Conservation (phyloP, 305 asterid species). For the Fraxinus ornus region DNA sequence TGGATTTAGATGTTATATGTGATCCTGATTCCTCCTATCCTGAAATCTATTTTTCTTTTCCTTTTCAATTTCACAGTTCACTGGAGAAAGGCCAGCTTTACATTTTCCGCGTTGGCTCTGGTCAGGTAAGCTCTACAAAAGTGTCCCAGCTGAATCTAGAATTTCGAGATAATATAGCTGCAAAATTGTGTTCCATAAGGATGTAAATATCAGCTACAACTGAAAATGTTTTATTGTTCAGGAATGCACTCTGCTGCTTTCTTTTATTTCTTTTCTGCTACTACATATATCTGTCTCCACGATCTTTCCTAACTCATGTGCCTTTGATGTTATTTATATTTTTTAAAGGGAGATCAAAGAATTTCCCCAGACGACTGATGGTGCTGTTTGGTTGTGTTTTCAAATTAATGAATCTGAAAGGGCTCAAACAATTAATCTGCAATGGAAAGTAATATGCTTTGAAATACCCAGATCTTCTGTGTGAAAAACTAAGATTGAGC, state of each 20-base stretch:
- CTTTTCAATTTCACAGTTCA: conserved; percentile 53
- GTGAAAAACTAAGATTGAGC: background rate
- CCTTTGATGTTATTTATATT: background rate
- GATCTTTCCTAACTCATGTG: background rate
- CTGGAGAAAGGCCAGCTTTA: conserved; percentile 83
- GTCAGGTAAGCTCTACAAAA: conserved; percentile 59
- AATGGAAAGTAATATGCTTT: background rate
- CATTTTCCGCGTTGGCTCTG: conserved; percentile 90
- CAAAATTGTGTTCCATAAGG: background rate
- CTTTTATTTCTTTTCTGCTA: background rate
- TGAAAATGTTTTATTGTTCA: background rate
- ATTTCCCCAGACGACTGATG: background rate
- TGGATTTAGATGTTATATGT: background rate
- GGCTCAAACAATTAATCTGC: background rate
- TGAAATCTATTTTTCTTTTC: background rate
- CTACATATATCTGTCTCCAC: background rate
- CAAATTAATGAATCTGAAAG: background rate
- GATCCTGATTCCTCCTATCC: background rate
- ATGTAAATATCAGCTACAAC: background rate
- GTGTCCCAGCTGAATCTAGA: background rate
- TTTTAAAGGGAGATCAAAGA: background rate
- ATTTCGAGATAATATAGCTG: background rate
- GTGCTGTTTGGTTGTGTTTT: background rate
- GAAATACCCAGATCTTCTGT: background rate
- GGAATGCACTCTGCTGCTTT: background rate